Evolutionary conservation across 139 green algal genomes (phyloP).

Genomic region (Eudorina sp.): DNA sequence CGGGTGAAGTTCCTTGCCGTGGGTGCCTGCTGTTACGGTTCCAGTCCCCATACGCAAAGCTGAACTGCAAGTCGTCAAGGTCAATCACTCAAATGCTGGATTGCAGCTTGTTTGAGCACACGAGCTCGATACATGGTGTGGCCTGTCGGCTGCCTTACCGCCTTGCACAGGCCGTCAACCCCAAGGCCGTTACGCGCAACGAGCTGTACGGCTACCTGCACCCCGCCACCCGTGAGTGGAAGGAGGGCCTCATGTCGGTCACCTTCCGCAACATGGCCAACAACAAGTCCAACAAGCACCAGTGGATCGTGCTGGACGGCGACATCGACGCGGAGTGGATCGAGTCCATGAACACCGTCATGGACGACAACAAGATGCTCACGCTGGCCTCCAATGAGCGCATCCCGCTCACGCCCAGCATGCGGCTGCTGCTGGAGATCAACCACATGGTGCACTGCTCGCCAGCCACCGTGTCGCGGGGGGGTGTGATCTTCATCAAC

Average conservation of each 20-base stretch:
- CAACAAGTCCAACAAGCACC: slow-evolving; percentile 85
- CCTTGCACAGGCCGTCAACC: slow-evolving; percentile 85
- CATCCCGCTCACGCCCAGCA: slow-evolving; percentile 88
- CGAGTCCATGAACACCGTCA: slow-evolving; percentile 92
- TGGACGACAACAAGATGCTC: slow-evolving; percentile 92
- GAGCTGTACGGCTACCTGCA: slow-evolving; percentile 94
- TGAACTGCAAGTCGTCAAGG: too few relatives aligned
- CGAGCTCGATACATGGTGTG: too few relatives aligned
- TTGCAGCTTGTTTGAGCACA: too few relatives aligned
- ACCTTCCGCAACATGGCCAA: slow-evolving; percentile 92
- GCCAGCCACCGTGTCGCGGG: slow-evolving; percentile 87
- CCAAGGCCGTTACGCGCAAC: slow-evolving; percentile 89
- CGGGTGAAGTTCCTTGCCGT: background rate
- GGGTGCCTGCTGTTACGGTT: too few relatives aligned
- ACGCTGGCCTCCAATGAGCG: slow-evolving; percentile 92
- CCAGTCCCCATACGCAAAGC: too few relatives aligned
- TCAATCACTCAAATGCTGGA: too few relatives aligned
- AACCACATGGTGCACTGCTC: slow-evolving; percentile 86
- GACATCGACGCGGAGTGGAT: slow-evolving; percentile 94
- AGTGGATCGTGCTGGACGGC: slow-evolving; percentile 91
- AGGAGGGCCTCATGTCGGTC: slow-evolving; percentile 89
- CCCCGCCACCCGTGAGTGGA: slow-evolving; percentile 90
- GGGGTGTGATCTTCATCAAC: slow-evolving; percentile 89
- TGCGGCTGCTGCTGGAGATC: slow-evolving; percentile 93
- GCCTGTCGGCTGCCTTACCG: too few relatives aligned